Evolutionary conservation across 768 basidiomycete species (phyloP).

Genomic region (Hypsizygus marmoreus): DNA sequence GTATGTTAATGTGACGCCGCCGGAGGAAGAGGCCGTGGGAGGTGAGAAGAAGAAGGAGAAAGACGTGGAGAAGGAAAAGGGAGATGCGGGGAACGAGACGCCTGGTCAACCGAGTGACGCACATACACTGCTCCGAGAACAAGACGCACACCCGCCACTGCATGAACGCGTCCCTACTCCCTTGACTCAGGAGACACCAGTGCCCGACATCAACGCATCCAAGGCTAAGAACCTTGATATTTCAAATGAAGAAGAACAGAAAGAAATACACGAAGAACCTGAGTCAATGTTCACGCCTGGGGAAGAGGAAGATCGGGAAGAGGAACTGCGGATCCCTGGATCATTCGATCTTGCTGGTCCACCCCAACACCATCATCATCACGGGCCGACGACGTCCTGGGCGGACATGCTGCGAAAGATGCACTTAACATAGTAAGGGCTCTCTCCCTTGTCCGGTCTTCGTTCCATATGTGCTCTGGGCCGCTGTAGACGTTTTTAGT

Average conservation of each 20-base stretch:
- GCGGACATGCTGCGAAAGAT: slow-evolving; percentile 32
- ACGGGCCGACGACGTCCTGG: slow-evolving; percentile 23
- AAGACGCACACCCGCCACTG: background rate
- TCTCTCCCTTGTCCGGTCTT: slow-evolving; percentile 15
- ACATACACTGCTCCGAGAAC: background rate
- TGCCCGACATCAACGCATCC: background rate
- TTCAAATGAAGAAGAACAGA: background rate
- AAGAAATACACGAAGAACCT: slow-evolving; percentile 20
- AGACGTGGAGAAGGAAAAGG: slow-evolving; percentile 3
- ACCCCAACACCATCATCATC: slow-evolving; percentile 5
- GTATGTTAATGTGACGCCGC: slow-evolving; percentile 40
- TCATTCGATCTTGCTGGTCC: slow-evolving; percentile 41
- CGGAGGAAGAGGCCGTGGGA: slow-evolving; percentile 19
- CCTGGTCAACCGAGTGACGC: slow-evolving; percentile 2
- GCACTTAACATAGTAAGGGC: slow-evolving; percentile 30
- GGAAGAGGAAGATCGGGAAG: slow-evolving; percentile 23
- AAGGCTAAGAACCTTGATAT: background rate
- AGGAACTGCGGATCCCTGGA: slow-evolving; percentile 51
- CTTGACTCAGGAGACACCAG: background rate
- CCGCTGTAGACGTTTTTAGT: no score
- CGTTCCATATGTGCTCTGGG: no score
- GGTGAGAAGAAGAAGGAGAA: slow-evolving; percentile 1
- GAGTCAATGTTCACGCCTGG: slow-evolving; percentile 17
- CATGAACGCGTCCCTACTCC: slow-evolving; percentile 7
- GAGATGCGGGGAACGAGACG: slow-evolving; percentile 2